Conservation (phyloP, 139 green algal species). For the Astrephomene gubernaculifera region DNA sequence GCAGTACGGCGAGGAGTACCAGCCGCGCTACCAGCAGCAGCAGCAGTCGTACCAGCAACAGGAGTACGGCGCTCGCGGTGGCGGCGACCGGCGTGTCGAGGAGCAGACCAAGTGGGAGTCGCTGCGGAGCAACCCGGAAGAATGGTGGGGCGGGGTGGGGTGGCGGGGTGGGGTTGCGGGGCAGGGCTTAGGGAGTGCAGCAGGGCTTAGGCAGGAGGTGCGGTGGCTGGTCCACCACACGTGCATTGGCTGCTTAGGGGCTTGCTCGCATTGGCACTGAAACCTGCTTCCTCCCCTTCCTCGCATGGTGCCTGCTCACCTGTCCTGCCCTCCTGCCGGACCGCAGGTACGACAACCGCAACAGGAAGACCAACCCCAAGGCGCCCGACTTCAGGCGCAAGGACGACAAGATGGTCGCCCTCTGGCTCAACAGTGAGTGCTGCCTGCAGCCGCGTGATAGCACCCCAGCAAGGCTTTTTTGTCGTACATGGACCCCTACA, state of each 20-base stretch:
- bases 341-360: constrained; percentile 60
- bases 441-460: too few species aligned
- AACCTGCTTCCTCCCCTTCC: too few species aligned
- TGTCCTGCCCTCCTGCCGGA: too few species aligned
- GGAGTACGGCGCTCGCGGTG: not conserved
- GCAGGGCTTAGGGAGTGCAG: too few species aligned
- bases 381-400: constrained; percentile 66
- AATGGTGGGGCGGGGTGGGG: constrained; percentile 33
- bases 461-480: too few species aligned
- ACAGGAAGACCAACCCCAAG: constrained; percentile 61
- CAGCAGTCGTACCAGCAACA: constrained; percentile 14
- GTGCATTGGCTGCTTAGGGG: too few species aligned
- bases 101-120: constrained; percentile 19
- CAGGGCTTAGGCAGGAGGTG: too few species aligned
- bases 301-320: too few species aligned
- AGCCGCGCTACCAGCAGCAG: not conserved
- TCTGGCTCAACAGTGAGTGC: constrained; percentile 54
- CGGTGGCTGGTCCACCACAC: too few species aligned
- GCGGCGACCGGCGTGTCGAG: not conserved
- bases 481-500: too few species aligned
- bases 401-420: constrained; percentile 16
- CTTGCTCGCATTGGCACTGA: too few species aligned
- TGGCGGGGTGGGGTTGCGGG: too few species aligned
- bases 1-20: constrained; percentile 10
- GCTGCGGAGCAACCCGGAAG: constrained; percentile 18